These are phyloP conservation scores for Onygenales sp. DNA, from an alignment of 2,329 filamentous ascomycete genomes.

Conservation along the genomic window DNA sequence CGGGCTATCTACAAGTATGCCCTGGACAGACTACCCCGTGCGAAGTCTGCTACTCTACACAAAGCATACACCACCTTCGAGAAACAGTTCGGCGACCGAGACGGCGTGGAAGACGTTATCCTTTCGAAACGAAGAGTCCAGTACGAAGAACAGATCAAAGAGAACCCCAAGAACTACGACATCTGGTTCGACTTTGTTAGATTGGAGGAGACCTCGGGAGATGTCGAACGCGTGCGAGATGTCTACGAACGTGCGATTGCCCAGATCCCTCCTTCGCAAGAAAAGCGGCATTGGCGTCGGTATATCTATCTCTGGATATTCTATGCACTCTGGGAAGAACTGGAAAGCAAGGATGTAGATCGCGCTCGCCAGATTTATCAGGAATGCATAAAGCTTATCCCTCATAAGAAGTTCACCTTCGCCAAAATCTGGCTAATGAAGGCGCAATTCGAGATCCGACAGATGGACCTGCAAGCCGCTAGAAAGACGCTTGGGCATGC, in stretches of 20 bases:
- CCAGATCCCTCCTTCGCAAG: slow-evolving; percentile 86
- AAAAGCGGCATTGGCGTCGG: slow-evolving; percentile 92
- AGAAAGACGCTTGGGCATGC: slow-evolving; percentile 83
- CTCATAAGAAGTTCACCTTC: slow-evolving; percentile 95
- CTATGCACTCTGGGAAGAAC: slow-evolving; percentile 92
- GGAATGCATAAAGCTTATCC: slow-evolving; percentile 76
- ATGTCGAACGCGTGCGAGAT: slow-evolving; percentile 75
- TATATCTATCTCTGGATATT: slow-evolving; percentile 99
- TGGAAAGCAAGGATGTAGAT: slow-evolving; percentile 66
- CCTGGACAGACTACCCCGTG: slow-evolving; percentile 80
- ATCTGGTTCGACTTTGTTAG: slow-evolving; percentile 93
- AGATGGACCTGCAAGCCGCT: slow-evolving; percentile 68
- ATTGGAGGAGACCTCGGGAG: slow-evolving; percentile 76
- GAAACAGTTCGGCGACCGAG: slow-evolving; percentile 90
- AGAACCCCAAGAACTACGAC: slow-evolving; percentile 95
- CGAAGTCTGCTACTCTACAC: slow-evolving; percentile 74
- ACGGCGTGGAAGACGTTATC: slow-evolving; percentile 92
- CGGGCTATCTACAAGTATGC: slow-evolving; percentile 96
- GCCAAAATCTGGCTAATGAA: slow-evolving; percentile 93
- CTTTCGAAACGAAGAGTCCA: slow-evolving; percentile 85
- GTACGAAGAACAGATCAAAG: slow-evolving; percentile 89
- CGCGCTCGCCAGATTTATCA: slow-evolving; percentile 84
- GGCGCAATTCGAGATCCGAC: slow-evolving; percentile 85
- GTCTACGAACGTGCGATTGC: slow-evolving; percentile 94
- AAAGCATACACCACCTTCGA: slow-evolving; percentile 96